Percentiles rank a stretch among this genome's conserved stretches.
These are phyloP conservation scores for Lolium perenne DNA, from an alignment of 176 grass and related monocot species.

Conservation along the genomic window DNA sequence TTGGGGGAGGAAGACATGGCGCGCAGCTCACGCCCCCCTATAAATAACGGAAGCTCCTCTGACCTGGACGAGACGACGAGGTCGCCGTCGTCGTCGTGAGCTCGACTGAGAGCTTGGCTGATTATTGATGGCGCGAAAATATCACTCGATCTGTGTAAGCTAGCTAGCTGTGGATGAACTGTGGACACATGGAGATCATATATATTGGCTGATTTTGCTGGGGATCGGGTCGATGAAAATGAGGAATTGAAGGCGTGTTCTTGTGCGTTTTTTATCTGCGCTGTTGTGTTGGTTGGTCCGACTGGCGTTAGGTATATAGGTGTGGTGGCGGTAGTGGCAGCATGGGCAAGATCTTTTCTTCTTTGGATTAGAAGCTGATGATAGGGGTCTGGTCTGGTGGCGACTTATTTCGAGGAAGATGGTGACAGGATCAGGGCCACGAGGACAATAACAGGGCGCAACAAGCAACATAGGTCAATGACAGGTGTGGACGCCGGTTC, in stretches of 20 bases:
- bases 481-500: not conserved
- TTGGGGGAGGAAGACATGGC: constrained; percentile 42
- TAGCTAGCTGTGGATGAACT: not conserved
- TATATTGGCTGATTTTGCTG: constrained; percentile 18
- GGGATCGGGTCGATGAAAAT: not conserved
- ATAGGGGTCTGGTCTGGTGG: not conserved
- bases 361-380: not conserved
- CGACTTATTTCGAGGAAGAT: not conserved
- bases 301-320: constrained; percentile 48
- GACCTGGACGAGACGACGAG: constrained; percentile 36
- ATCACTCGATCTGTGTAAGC: not conserved
- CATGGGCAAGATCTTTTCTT: not conserved
- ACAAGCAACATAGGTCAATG: too few relatives aligned
- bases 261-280: constrained; percentile 29
- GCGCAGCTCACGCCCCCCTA: not conserved
- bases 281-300: constrained; percentile 14
- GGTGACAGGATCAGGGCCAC: not conserved
- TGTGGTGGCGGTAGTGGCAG: constrained; percentile 1
- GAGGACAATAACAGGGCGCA: not conserved
- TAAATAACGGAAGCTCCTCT: constrained; percentile 48
- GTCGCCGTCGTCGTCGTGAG: not conserved
- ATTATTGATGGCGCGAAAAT: constrained; percentile 34
- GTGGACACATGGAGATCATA: not conserved
- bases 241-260: constrained; percentile 35
- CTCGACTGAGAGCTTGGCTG: not conserved